These are phyloP conservation scores for Rachicladosporium sp. DNA, from an alignment of 2,329 filamentous ascomycete species.

Conservation along the genomic window DNA sequence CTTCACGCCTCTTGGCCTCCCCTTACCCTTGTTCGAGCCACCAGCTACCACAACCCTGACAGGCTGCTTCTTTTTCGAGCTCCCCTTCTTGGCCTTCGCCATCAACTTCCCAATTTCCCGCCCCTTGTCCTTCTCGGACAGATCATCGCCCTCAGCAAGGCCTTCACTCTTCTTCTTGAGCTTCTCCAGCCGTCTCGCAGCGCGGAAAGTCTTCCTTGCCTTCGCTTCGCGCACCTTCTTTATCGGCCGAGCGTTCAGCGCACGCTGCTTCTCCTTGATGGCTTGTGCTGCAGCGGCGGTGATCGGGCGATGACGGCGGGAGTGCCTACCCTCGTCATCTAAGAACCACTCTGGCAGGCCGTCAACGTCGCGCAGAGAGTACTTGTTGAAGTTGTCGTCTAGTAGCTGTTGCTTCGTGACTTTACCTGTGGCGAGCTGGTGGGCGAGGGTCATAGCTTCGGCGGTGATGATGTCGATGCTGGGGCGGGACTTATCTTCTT, in stretches of 20 bases:
- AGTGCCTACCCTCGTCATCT: constrained; percentile 78
- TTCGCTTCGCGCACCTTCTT: constrained; percentile 98
- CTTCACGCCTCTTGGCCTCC: constrained; percentile 82
- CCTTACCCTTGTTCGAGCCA: constrained; percentile 74
- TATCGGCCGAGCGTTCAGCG: constrained; percentile 89
- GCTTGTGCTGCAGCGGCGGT: constrained; percentile 78
- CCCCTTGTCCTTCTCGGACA: constrained; percentile 95
- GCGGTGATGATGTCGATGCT: constrained; percentile 99
- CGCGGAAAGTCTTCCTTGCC: constrained; percentile 93
- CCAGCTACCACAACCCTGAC: constrained; percentile 73
- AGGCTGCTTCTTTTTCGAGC: constrained; percentile 69
- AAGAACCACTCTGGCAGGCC: constrained; percentile 96
- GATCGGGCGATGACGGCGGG: constrained; percentile 76
- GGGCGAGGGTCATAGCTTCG: constrained; percentile 95
- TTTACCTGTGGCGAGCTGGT: constrained; percentile 76
- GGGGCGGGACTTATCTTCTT: constrained; percentile 37
- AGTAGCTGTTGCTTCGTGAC: constrained; percentile 67
- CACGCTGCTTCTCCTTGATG: constrained; percentile 87
- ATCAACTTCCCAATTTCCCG: constrained; percentile 71
- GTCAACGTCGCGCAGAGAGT: constrained; percentile 78
- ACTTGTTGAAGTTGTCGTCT: constrained; percentile 90
- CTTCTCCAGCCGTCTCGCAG: constrained; percentile 82
- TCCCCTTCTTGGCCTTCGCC: constrained; percentile 56
- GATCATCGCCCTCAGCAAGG: constrained; percentile 74
- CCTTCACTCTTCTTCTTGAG: constrained; percentile 93